Conservation (phyloP, 352 stramenopile species). For the Pythium diclinum region DNA sequence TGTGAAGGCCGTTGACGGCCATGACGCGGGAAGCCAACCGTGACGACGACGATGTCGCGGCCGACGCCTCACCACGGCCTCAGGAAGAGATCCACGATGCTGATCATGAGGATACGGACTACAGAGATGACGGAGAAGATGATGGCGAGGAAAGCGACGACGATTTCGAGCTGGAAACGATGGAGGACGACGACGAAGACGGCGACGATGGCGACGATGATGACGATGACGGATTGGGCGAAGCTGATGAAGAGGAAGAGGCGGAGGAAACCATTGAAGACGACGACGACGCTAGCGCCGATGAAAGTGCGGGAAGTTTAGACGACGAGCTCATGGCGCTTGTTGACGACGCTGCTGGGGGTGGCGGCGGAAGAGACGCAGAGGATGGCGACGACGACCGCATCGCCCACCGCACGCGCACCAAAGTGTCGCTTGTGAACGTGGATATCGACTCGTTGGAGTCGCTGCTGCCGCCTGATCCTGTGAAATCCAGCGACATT, state of each 20-base stretch:
- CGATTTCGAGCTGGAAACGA: conserved; percentile 27
- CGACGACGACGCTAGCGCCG: conserved; percentile 5
- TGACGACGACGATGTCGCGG: neutral
- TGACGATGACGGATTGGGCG: conserved; percentile 3
- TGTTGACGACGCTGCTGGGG: neutral
- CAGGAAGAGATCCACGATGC: neutral
- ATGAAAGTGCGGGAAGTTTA: neutral
- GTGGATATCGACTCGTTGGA: conserved; percentile 73
- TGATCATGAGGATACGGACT: neutral
- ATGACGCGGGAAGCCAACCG: conserved; percentile 13
- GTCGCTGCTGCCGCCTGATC: conserved; percentile 39
- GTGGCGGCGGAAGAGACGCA: neutral
- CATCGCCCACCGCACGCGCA: conserved; percentile 70
- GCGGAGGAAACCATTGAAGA: neutral
- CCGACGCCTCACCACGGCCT: neutral
- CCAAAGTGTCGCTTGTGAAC: conserved; percentile 71
- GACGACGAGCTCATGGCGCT: conserved; percentile 14
- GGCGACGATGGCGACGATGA: conserved; percentile 4
- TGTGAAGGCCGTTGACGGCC: neutral
- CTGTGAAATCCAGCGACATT: conserved; percentile 23
- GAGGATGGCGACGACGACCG: conserved; percentile 29
- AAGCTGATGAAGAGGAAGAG: conserved; percentile 10
- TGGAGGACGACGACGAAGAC: conserved; percentile 27
- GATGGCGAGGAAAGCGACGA: conserved; percentile 23
- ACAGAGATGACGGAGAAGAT: conserved; percentile 4